Percentiles rank a stretch among this genome's conserved stretches.
phyloP scores from a whole-genome alignment of 495 filamentous ascomycete species.

The Penicillium bovifimosum region DNA sequence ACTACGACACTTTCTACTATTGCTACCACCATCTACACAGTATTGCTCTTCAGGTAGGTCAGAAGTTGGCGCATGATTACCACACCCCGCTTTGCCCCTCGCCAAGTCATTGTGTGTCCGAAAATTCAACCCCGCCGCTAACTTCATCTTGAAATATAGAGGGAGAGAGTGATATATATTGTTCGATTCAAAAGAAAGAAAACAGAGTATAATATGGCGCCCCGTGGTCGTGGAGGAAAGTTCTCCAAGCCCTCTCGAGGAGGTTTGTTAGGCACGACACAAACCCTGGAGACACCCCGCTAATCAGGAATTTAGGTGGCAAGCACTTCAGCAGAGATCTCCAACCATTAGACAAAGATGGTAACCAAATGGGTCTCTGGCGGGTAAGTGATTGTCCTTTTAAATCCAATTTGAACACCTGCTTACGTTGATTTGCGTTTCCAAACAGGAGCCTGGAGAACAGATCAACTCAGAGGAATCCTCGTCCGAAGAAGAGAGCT shows the following conservation, averaged over 20 bases:
- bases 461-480: slow-evolving; percentile 39
- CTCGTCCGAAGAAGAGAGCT: slow-evolving; percentile 37
- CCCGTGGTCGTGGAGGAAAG: slow-evolving; percentile 77
- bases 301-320: slow-evolving; percentile 54
- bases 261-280: slow-evolving; percentile 50
- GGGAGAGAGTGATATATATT: too few relatives aligned
- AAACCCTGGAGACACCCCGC: not conserved
- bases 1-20: too few relatives aligned
- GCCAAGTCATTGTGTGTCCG: too few relatives aligned
- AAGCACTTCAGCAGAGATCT: slow-evolving; percentile 92
- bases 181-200: too few relatives aligned
- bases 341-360: slow-evolving; percentile 78
- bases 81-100: too few relatives aligned
- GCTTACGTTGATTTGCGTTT: not conserved
- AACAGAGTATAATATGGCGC: slow-evolving; percentile 30
- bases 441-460: slow-evolving; percentile 43
- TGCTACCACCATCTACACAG: too few relatives aligned
- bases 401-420: not conserved
- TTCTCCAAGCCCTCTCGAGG: slow-evolving; percentile 90
- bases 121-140: too few relatives aligned
- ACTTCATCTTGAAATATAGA: too few relatives aligned
- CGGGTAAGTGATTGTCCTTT: slow-evolving; percentile 41
- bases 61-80: too few relatives aligned
- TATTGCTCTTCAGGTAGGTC: too few relatives aligned
- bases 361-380: slow-evolving; percentile 74